Percentiles rank a stretch among this genome's conserved stretches.
Evolutionary conservation across 1,284 basidiomycete species (phyloP).

Genomic region (Volvariella surrecta): DNA sequence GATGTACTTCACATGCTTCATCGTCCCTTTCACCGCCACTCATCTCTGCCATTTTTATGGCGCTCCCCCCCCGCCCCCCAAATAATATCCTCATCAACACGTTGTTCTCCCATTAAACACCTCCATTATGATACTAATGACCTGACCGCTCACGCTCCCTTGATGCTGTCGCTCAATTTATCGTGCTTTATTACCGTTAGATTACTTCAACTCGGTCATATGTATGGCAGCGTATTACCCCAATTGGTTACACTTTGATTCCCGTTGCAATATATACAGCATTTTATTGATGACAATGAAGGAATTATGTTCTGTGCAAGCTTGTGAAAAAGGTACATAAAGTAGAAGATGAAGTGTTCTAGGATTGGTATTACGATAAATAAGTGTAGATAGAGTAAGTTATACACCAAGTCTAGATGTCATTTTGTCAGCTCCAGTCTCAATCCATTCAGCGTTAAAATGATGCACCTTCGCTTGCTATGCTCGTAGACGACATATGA

Average conservation of each 20-base stretch:
- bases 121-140: conserved; percentile 17
- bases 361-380: too few species aligned
- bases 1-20: conserved; percentile 10
- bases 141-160: conserved; percentile 16
- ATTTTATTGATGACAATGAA: too few species aligned
- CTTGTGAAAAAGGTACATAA: too few species aligned
- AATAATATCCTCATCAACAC: conserved; percentile 3
- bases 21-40: conserved; percentile 9
- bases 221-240: not conserved
- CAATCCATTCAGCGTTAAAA: not conserved
- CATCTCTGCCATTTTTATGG: too few species aligned
- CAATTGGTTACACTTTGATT: not conserved
- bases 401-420: conserved; percentile 33
- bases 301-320: too few species aligned
- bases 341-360: too few species aligned
- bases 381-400: conserved; percentile 1
- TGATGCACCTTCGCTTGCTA: conserved; percentile 61
- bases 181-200: too few species aligned
- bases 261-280: too few species aligned
- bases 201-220: too few species aligned
- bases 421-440: not conserved
- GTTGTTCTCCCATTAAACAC: conserved; percentile 5
- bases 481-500: conserved; percentile 89
- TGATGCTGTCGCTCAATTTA: not conserved
- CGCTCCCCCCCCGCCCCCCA: too few species aligned